A percentile compares a stretch with the other conserved stretches of the same genome.
Conservation (phyloP, 129 eudicot species). For the Pulicaria dysenterica region DNA sequence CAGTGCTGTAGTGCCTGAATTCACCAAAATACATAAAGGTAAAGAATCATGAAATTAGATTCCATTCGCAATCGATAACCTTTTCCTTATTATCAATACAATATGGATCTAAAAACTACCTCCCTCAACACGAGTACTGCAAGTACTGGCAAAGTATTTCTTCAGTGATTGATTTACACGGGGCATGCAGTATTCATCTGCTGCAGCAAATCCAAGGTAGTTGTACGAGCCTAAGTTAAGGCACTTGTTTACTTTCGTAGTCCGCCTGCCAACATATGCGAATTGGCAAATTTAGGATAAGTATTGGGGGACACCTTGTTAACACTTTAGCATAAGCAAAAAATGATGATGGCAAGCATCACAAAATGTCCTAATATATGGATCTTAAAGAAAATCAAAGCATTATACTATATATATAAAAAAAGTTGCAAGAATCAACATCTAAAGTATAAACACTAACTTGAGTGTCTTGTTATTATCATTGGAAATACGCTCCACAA, state of each 20-base stretch:
- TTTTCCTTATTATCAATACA: background rate
- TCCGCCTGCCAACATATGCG: conserved; percentile 56
- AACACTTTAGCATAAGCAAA: no score
- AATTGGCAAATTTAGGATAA: conserved; percentile 7
- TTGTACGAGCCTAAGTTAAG: conserved; percentile 93
- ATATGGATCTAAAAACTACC: conserved; percentile 44
- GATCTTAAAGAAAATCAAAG: conserved; percentile 4
- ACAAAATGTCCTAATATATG: conserved; percentile 10
- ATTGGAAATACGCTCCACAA: conserved; percentile 88
- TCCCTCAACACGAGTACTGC: conserved; percentile 76
- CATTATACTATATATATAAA: conserved; percentile 6
- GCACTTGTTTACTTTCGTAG: conserved; percentile 58
- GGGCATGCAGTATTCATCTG: conserved; percentile 94
- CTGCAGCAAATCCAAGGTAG: conserved; percentile 95
- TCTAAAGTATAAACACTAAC: conserved; percentile 44
- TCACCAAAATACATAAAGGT: conserved; percentile 22
- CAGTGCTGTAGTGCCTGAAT: conserved; percentile 74
- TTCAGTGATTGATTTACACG: conserved; percentile 74
- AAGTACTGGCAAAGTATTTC: conserved; percentile 82
- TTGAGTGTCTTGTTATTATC: conserved; percentile 87
- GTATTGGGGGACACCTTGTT: background rate
- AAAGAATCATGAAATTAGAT: conserved; percentile 2
- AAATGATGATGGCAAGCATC: background rate
- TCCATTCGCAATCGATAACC: no score
- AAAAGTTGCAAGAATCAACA: conserved; percentile 16